Evolutionary conservation across 192 early-diverging fungal species (phyloP), one percentile per base, ranked within the genome.

Genomic region (Tieghemiomyces parasiticus): DNA sequence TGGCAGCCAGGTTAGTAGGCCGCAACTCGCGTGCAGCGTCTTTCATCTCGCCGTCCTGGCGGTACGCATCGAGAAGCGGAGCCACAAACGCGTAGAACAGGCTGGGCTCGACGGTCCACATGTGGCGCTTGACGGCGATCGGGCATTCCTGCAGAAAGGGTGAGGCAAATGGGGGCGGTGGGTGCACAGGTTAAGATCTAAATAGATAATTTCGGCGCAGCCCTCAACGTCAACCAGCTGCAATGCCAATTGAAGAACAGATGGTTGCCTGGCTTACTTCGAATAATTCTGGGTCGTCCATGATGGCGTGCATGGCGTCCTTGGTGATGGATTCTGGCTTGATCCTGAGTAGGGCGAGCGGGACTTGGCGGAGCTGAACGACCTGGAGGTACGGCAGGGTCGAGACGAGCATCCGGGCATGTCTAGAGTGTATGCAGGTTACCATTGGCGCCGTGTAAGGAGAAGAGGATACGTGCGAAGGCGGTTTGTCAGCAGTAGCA

Each of bases 361-460:
- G 76, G 26, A 80, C 65, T 19, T 71, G 67, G 46, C 74, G 76
- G 59, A 80, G 71, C 20, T 67, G 66, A 3, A 69, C 62, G 0
- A 74, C 70, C 31, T 69, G 61, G 35, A 80, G 72, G 50, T 80
- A 76, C 12, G 71, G 74, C 28, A 74, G 51, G 44, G 74, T 75
- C n/a, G 61, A 54, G 24, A 65, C 62, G 42, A 78, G 64, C 0
- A 74, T n/a, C n/a, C n/a, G n/a, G n/a, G n/a, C n/a, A n/a, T n/a
- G n/a, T n/a, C n/a, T n/a, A n/a, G n/a, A n/a, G n/a, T n/a, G n/a
- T n/a, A n/a, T n/a, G n/a, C n/a, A n/a, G n/a, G n/a, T n/a, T n/a
- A n/a, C n/a, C n/a, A n/a, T n/a, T n/a, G n/a, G n/a, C n/a, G n/a
- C n/a, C n/a, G n/a, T n/a, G n/a, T n/a, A n/a, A n/a, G n/a, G n/a